Conservation (phyloP, 345 rosid species). For the Noccaea bulbosa region DNA sequence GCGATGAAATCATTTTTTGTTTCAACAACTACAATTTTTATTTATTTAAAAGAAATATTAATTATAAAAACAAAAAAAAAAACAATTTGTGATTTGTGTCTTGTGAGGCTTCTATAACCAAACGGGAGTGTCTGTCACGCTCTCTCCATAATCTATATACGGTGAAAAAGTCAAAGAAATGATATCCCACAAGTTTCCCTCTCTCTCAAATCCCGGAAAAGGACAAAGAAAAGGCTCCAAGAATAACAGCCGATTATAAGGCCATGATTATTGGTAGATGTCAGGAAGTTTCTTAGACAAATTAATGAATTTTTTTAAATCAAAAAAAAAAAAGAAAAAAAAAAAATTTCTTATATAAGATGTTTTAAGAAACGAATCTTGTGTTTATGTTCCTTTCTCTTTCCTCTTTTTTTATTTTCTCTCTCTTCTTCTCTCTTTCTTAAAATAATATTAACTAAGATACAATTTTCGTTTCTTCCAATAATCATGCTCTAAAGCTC, state of each 20-base stretch:
- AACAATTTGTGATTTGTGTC: conserved; percentile 4
- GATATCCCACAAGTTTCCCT: conserved; percentile 40
- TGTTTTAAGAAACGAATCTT: no score
- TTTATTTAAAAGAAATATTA: background rate
- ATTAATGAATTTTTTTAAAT: no score
- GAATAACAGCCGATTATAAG: background rate
- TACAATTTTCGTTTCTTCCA: no score
- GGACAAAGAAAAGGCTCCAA: conserved; percentile 31
- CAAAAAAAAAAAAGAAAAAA: no score
- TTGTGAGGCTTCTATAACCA: conserved; percentile 28
- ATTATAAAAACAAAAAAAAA: background rate
- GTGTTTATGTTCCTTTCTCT: no score
- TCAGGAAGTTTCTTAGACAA: no score
- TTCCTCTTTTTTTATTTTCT: no score
- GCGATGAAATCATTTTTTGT: conserved; percentile 20
- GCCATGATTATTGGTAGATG: no score
- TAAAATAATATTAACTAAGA: no score
- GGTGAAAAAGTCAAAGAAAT: conserved; percentile 40
- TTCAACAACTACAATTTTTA: conserved; percentile 24
- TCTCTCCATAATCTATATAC: conserved; percentile 11
- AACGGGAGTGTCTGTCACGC: conserved; percentile 42
- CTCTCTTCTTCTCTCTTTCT: no score
- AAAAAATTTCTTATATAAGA: no score
- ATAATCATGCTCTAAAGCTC: no score
- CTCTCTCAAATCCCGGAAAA: conserved; percentile 31